These are phyloP conservation scores for Claviceps paspali DNA, from an alignment of 2,329 filamentous ascomycete species.

Conservation along the genomic window DNA sequence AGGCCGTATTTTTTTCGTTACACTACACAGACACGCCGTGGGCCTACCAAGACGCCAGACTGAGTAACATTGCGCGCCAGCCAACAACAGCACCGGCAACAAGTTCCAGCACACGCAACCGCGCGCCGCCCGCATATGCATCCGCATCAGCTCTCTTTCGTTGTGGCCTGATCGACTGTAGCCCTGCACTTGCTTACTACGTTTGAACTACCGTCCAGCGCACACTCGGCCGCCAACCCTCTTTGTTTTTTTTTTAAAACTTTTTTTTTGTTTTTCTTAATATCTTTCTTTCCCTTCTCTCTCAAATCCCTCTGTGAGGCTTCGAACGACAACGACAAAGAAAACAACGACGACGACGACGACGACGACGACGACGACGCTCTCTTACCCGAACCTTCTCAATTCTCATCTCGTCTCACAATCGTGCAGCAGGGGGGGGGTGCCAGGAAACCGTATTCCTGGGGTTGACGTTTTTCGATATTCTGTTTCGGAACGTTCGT, in stretches of 20 bases:
- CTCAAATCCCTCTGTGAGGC: too few species aligned
- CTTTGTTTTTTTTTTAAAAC: not conserved
- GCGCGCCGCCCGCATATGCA: not conserved
- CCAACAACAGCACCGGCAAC: not conserved
- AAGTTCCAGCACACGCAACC: not conserved
- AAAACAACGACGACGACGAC: too few species aligned
- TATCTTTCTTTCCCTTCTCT: not conserved
- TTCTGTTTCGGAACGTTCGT: not conserved
- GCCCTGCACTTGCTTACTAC: not conserved
- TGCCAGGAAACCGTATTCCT: not conserved
- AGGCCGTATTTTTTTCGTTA: not conserved
- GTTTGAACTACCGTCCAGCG: not conserved
- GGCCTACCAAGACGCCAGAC: constrained; percentile 1
- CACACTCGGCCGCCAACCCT: not conserved
- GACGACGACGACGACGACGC: too few species aligned
- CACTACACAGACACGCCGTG: not conserved
- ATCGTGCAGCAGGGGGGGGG: constrained; percentile 1
- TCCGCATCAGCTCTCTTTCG: not conserved
- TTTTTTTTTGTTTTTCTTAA: not conserved
- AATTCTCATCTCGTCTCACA: not conserved
- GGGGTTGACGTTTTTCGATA: not conserved
- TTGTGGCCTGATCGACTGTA: not conserved
- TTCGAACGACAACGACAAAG: too few species aligned
- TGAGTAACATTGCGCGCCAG: constrained; percentile 1
- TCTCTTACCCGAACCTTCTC: too few species aligned